Conservation (phyloP, 345 rosid genomes). For the Streptanthus diversifolius region DNA sequence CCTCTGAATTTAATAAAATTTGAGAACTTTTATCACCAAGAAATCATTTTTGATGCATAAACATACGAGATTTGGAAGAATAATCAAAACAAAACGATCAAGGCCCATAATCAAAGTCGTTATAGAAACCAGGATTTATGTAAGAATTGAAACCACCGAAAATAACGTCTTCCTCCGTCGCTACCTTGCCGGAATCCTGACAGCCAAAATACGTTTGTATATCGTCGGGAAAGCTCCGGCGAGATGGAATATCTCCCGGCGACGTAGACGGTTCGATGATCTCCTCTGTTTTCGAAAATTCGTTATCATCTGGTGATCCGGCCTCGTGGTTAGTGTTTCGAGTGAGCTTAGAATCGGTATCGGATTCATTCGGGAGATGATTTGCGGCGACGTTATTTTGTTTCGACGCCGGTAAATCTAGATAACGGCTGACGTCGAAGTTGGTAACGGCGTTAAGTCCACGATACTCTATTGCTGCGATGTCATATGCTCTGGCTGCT, state of each 20-base stretch:
- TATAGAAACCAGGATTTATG: constrained; percentile 46
- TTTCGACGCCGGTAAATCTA: not conserved
- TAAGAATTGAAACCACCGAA: constrained; percentile 57
- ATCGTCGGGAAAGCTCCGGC: constrained; percentile 70
- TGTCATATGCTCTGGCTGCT: constrained; percentile 88
- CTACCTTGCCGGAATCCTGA: constrained; percentile 49
- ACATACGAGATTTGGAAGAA: not conserved
- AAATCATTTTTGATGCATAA: not conserved
- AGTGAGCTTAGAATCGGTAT: not conserved
- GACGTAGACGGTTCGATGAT: constrained; percentile 47
- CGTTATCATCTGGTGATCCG: not conserved
- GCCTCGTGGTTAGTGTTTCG: not conserved
- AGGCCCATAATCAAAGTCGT: constrained; percentile 40
- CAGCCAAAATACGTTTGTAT: constrained; percentile 67
- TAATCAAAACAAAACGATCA: not conserved
- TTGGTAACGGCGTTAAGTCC: constrained; percentile 94
- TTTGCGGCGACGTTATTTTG: not conserved
- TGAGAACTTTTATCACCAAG: not conserved
- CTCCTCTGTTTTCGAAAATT: constrained; percentile 54
- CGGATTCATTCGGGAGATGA: not conserved
- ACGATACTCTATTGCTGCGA: constrained; percentile 93
- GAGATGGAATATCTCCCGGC: constrained; percentile 35
- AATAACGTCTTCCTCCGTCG: constrained; percentile 47
- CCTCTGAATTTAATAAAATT: too few relatives aligned
- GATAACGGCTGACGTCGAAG: constrained; percentile 81